Evolutionary conservation across 2,329 filamentous ascomycete species (phyloP).

Genomic region (Orbilia oligospora): DNA sequence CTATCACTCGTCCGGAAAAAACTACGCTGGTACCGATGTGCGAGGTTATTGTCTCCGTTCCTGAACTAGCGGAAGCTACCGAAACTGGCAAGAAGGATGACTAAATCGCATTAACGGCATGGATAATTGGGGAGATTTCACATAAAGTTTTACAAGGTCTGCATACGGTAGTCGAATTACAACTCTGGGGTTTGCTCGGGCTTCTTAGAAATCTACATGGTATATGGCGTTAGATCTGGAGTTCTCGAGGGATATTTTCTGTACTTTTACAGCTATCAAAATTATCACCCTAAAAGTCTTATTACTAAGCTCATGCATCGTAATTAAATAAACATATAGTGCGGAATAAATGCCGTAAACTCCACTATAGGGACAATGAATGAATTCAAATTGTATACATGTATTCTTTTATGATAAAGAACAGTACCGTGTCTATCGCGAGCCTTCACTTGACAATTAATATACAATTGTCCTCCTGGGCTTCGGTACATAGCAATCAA

Average conservation of each 20-base stretch:
- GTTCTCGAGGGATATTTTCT: neutral
- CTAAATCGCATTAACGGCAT: neutral
- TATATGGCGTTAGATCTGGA: neutral
- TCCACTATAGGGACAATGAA: too few species aligned
- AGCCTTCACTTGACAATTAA: too few species aligned
- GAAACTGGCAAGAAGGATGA: neutral
- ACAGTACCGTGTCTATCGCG: too few species aligned
- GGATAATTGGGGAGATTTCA: neutral
- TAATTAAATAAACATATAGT: too few species aligned
- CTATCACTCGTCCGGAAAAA: neutral
- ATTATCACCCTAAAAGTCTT: neutral
- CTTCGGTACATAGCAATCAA: too few species aligned
- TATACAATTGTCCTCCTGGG: too few species aligned
- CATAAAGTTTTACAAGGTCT: neutral
- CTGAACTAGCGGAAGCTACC: too few species aligned
- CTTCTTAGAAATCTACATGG: neutral
- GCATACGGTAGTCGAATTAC: neutral
- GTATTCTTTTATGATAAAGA: too few species aligned
- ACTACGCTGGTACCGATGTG: neutral
- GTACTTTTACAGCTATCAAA: neutral
- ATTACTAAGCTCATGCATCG: too few species aligned
- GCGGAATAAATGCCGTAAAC: too few species aligned
- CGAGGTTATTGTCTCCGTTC: neutral
- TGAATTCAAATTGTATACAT: too few species aligned
- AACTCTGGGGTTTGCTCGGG: neutral